Conservation (phyloP, 2,329 filamentous ascomycete species). For the Cadophora sp. region DNA sequence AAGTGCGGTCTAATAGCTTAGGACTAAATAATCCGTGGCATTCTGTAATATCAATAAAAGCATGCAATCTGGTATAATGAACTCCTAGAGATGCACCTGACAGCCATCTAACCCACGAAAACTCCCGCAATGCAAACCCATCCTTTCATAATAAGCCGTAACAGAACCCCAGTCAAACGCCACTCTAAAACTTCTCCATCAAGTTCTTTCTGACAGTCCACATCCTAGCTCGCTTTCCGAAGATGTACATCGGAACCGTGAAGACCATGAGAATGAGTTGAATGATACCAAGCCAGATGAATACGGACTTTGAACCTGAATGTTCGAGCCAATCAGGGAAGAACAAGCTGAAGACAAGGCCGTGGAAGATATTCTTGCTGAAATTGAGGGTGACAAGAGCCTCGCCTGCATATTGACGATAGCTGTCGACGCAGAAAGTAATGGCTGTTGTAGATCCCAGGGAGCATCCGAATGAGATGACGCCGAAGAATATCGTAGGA, state of each 20-base stretch:
- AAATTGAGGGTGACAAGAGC: constrained; percentile 95
- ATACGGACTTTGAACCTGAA: constrained; percentile 80
- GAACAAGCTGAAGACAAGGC: constrained; percentile 87
- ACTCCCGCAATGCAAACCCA: not conserved
- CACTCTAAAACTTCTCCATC: constrained; percentile 73
- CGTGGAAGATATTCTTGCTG: constrained; percentile 92
- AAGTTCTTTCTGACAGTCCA: constrained; percentile 89
- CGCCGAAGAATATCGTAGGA: constrained; percentile 89
- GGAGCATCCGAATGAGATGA: constrained; percentile 91
- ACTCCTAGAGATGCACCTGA: constrained; percentile 2
- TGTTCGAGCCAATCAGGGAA: constrained; percentile 82
- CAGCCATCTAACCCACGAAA: not conserved
- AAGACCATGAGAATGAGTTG: constrained; percentile 77
- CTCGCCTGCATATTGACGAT: constrained; percentile 91
- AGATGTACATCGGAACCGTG: constrained; percentile 93
- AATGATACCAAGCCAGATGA: constrained; percentile 83
- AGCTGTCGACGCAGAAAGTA: constrained; percentile 93
- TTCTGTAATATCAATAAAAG: not conserved
- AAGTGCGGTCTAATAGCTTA: no score
- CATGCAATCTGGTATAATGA: constrained; percentile 13
- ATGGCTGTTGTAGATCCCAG: constrained; percentile 90
- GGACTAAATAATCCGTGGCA: not conserved
- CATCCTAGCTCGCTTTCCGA: constrained; percentile 88
- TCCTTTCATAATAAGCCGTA: not conserved
- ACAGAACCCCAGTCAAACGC: not conserved